phyloP scores from a whole-genome alignment of 257 asterid species.

The Solanum dulcamara region DNA sequence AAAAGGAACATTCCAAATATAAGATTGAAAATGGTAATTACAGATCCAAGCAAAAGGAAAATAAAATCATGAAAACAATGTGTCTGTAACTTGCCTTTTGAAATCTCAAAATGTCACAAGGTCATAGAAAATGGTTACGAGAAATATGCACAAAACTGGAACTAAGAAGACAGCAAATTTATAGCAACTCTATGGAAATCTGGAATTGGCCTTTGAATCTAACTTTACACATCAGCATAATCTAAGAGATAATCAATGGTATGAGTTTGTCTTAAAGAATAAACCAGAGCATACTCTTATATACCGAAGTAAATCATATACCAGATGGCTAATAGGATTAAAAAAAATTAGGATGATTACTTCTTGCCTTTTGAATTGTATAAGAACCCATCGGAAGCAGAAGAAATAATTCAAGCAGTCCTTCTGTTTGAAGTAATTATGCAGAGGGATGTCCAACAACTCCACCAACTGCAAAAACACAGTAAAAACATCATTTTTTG shows the following conservation, averaged over 20 bases:
- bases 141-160: background rate
- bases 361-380: constrained; percentile 91
- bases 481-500: background rate
- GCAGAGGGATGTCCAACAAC: constrained; percentile 78
- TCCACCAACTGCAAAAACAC: constrained; percentile 73
- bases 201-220: background rate
- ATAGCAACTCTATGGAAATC: background rate
- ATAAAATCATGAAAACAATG: background rate
- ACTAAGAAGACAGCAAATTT: no score
- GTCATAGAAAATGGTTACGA: background rate
- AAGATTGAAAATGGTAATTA: background rate
- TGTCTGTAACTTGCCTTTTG: background rate
- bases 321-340: background rate
- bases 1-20: background rate
- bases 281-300: background rate
- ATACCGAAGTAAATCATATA: background rate
- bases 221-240: background rate
- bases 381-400: constrained; percentile 97
- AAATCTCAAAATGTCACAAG: background rate
- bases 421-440: constrained; percentile 72
- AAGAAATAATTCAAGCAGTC: constrained; percentile 97
- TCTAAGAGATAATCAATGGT: background rate
- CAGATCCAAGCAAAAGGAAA: background rate
- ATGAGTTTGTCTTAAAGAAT: background rate
- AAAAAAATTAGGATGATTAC: background rate